phyloP scores from a whole-genome alignment of 1,284 basidiomycete genomes.

The Puccinia polysora region DNA sequence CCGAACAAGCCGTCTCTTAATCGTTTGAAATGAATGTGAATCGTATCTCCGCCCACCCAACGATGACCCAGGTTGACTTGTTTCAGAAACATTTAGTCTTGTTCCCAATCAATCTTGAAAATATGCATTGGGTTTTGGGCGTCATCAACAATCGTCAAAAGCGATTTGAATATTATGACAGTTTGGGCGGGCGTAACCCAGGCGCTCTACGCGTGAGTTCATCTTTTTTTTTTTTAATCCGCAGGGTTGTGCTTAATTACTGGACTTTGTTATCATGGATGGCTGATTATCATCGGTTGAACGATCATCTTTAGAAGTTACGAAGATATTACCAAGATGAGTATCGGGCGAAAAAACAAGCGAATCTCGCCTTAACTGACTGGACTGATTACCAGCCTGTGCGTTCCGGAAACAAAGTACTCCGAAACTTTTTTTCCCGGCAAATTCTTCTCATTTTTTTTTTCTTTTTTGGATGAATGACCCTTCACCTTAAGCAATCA shows the following conservation, averaged over 20 bases:
- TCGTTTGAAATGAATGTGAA: background rate
- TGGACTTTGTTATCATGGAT: no score
- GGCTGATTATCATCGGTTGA: no score
- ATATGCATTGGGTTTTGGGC: conserved; percentile 52
- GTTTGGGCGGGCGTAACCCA: conserved; percentile 47
- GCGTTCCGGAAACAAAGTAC: no score
- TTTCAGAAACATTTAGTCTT: conserved; percentile 52
- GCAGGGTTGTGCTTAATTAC: no score
- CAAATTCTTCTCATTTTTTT: conserved; percentile 43
- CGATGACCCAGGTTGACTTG: conserved; percentile 47
- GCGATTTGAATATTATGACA: conserved; percentile 54
- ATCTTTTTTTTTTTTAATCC: no score
- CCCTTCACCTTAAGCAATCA: no score
- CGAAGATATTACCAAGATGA: conserved; percentile 49
- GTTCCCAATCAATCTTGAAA: conserved; percentile 52
- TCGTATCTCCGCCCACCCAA: background rate
- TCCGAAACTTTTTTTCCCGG: no score
- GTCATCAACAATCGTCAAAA: conserved; percentile 51
- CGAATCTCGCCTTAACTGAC: conserved; percentile 47
- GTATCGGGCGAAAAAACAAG: conserved; percentile 49
- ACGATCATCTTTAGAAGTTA: conserved; percentile 45
- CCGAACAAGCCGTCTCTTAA: no score
- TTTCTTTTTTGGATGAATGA: no score
- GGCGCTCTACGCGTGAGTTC: conserved; percentile 45
- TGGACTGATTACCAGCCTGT: conserved; percentile 47